Conservation (phyloP, 2,329 filamentous ascomycete genomes). For the Pseudopithomyces maydicus region DNA sequence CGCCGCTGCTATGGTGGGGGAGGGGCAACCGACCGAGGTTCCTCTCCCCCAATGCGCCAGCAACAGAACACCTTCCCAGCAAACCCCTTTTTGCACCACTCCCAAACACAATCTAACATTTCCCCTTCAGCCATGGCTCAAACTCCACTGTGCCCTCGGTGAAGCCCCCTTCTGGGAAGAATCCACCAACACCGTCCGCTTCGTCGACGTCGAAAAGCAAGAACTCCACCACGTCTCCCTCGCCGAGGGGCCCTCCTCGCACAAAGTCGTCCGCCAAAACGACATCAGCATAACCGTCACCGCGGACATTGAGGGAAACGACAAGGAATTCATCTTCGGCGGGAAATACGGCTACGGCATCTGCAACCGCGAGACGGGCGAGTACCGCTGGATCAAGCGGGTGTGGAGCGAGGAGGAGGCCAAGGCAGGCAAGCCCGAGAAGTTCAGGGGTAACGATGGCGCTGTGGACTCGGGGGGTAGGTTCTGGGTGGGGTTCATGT, state of each 20-base stretch:
- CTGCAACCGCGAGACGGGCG: conserved; percentile 66
- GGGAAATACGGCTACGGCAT: conserved; percentile 84
- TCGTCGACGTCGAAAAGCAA: conserved; percentile 82
- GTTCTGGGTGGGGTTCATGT: conserved; percentile 89
- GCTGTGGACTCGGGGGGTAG: conserved; percentile 78
- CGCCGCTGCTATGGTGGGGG: conserved; percentile 27
- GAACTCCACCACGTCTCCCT: conserved; percentile 75
- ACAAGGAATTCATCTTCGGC: conserved; percentile 74
- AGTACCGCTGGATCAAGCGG: conserved; percentile 61
- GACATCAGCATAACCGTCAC: conserved; percentile 65
- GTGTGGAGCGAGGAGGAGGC: conserved; percentile 59
- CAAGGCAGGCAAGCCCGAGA: conserved; percentile 50
- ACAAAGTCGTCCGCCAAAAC: conserved; percentile 61
- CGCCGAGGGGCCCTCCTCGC: conserved; percentile 63
- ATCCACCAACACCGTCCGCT: conserved; percentile 68
- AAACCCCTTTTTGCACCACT: not conserved
- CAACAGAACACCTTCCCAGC: not conserved
- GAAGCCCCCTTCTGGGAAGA: conserved; percentile 78
- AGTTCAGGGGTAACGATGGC: conserved; percentile 77
- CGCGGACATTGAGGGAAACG: conserved; percentile 73
- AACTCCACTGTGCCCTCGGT: conserved; percentile 68
- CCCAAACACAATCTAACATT: not conserved
- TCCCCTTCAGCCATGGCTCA: conserved; percentile 55
- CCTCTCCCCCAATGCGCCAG: conserved; percentile 31
- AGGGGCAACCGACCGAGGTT: conserved; percentile 6